Base-by-base conservation (phyloP, 2,329 filamentous ascomycete species). In the Lasiodiplodia gonubiensis region DNA sequence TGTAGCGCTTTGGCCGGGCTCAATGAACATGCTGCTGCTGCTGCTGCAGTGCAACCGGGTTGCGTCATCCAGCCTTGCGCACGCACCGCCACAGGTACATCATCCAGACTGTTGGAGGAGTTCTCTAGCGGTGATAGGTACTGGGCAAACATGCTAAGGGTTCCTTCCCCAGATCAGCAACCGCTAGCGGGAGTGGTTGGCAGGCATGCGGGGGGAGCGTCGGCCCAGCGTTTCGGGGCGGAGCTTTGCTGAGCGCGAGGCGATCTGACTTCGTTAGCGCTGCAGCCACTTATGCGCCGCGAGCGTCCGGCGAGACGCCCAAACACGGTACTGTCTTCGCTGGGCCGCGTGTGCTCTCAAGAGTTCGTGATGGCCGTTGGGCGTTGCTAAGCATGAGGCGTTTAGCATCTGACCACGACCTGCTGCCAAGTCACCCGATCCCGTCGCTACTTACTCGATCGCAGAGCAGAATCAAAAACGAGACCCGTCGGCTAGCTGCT, bases 111-210 rank as follows among this genome's bases (percentile, higher is more conserved):
- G 57, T 25, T 27, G 23, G 35, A 14, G 27, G 25, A 33, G 39
- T 42, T 42, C 39, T 8, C 52, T 35, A 54, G 52, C 30, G 2
- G 23, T n/a, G 48, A 10, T n/a, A n/a, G n/a, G n/a, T 25, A n/a
- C 35, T 27, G 21, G 35, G 25, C 25, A 48, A n/a, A 48, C 18
- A 33, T 25, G 35, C 18, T 21, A 23, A n/a, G 25, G 57, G 27
- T 33, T 33, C 16, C 37, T 61, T 48, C 57, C 39, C 57, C 39
- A 48, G 57, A 61, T 49, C 57, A 10, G 57, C 57, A 54, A n/a
- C 52, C 35, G 18, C 57, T 30, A 61, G 27, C 57, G 57, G 55
- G 37, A 60, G n/a, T 39, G 55, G 37, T 30, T 60, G 55, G 37
- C 37, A 27, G 21, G 39, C 39, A 48, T 61, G 55, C 55, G 55